Base-by-base conservation (phyloP, 345 rosid genomes). In the Populus pruinosa region DNA sequence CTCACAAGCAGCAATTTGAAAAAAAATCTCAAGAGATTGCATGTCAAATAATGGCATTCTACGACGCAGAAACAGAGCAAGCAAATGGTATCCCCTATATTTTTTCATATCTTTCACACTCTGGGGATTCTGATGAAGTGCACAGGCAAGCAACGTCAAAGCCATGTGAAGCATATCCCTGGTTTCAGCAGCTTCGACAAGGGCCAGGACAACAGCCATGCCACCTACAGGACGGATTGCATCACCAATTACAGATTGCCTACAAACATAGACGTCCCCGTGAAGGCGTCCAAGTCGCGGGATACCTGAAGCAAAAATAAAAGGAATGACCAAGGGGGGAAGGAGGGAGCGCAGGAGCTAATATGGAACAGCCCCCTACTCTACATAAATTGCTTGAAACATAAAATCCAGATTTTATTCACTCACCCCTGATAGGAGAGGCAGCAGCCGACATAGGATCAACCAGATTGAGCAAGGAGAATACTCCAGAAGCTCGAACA, bases 361-460 rank as follows among this genome's bases (percentile, higher is more conserved):
- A 66, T 39, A 76, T 53, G 38, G 27, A 70, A 38, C 73, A 71
- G 9, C 11, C 41, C 39, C 21, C 18, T 16, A 25, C 63, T 21
- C 4, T 27, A 25, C 63, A 79, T 12, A 68, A 41, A 23, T 65
- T 29, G 38, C 16, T 31, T 41, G 14, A 31, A 5, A 39, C 5
- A 72, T n/a, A 33, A 55, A 63, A 38, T 29, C 65, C n/a, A 56
- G 65, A 38, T 27, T 53, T 25, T 5, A 14, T 67, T 47, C 59
- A 83, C 86, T 80, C 84, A 92, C 99, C 99, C 72, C 99, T 97
- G 38, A 96, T 94, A 73, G 99, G 98, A 85, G 99, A 96, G 86
- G 99, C 97, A 78, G 98, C 98, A 39, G 98, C 99, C 17, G 98
- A 94, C 91, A 88, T 80, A 49, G 99, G 98, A 86, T 96, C 99